Percentiles rank a stretch among this genome's conserved stretches.
Evolutionary conservation across 495 filamentous ascomycete genomes (phyloP).

Genomic region (Penicillium cosmopolitanum): DNA sequence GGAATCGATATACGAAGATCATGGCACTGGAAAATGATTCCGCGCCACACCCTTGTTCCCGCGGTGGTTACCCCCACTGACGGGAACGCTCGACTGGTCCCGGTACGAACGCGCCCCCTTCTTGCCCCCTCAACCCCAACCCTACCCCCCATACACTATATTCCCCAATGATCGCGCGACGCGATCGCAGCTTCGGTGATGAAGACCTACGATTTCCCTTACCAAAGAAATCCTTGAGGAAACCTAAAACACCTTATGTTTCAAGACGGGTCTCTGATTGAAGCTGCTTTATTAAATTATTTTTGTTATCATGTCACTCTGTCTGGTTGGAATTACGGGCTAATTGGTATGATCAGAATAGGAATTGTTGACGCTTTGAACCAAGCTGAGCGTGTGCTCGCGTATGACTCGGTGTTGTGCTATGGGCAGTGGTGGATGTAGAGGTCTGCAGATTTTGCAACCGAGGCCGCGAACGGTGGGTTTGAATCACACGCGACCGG

Average conservation of each 20-base stretch:
- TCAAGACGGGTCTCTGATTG: slow-evolving; percentile 6
- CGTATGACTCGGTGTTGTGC: no score
- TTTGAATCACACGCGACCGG: no score
- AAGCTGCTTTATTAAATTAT: not conserved
- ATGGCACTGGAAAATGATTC: not conserved
- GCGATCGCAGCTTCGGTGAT: slow-evolving; percentile 4
- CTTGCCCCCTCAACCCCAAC: not conserved
- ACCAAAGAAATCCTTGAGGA: slow-evolving; percentile 2
- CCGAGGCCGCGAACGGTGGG: no score
- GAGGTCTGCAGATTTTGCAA: no score
- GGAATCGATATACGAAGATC: no score
- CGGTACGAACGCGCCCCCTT: not conserved
- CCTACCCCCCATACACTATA: not conserved
- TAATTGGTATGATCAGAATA: slow-evolving; percentile 3
- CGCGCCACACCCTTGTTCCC: slow-evolving; percentile 4
- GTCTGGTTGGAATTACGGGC: not conserved
- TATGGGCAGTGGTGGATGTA: no score
- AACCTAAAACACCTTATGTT: not conserved
- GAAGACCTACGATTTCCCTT: slow-evolving; percentile 8
- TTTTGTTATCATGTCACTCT: not conserved
- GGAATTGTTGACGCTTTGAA: slow-evolving; percentile 1
- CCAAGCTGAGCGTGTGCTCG: no score
- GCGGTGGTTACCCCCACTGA: not conserved
- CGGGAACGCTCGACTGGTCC: slow-evolving; percentile 4
- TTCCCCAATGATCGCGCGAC: not conserved